Evolutionary conservation across 2,329 filamentous ascomycete genomes (phyloP).

Genomic region (Myriosclerotinia curreyana): DNA sequence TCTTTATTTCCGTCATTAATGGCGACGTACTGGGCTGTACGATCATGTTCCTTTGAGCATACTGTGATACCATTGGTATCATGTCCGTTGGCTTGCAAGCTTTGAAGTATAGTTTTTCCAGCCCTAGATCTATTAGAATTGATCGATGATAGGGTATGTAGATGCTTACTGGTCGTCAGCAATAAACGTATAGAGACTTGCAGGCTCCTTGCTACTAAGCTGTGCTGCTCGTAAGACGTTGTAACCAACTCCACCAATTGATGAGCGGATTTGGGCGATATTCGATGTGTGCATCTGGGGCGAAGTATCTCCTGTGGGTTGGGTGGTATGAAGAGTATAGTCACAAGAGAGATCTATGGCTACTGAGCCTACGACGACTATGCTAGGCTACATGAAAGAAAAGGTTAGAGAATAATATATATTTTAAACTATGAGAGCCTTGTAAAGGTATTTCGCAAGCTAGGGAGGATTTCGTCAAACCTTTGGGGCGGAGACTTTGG

Average conservation of each 20-base stretch:
- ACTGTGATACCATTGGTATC: constrained; percentile 56
- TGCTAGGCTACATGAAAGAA: constrained; percentile 41
- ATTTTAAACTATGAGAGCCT: not conserved
- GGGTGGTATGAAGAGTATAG: constrained; percentile 45
- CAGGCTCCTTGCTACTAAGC: constrained; percentile 62
- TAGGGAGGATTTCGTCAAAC: constrained; percentile 7
- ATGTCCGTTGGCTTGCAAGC: constrained; percentile 63
- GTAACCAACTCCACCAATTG: constrained; percentile 85
- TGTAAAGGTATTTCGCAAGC: not conserved
- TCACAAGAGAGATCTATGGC: constrained; percentile 87
- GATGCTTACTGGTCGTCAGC: constrained; percentile 67
- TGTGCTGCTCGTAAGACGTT: constrained; percentile 87
- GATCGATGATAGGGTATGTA: not conserved
- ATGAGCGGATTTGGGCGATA: constrained; percentile 74
- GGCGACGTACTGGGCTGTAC: constrained; percentile 88
- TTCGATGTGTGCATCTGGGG: constrained; percentile 72
- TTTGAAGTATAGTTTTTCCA: constrained; percentile 68
- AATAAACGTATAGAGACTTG: constrained; percentile 70
- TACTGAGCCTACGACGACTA: constrained; percentile 88
- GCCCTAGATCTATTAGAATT: constrained; percentile 48
- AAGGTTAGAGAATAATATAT: not conserved
- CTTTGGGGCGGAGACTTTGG: not conserved
- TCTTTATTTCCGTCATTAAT: constrained; percentile 82
- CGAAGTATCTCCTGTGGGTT: constrained; percentile 40
- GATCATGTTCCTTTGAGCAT: constrained; percentile 31